Percentiles rank a stretch among this genome's conserved stretches.
phyloP scores from a whole-genome alignment of 306 rosid genomes.

The Prinsepia uniflora region DNA sequence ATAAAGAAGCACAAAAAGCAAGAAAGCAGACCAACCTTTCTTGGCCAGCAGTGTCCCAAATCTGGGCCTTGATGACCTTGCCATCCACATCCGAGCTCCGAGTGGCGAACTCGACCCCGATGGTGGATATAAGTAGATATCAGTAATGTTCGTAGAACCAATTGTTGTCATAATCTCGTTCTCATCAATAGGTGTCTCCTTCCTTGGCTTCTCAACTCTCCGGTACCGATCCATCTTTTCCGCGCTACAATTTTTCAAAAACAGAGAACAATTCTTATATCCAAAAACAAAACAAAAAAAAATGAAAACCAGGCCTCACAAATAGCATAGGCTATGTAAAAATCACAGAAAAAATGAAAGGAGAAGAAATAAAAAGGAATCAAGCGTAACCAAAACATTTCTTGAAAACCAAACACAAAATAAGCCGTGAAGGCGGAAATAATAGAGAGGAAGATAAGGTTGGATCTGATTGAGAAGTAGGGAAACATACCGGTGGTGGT shows the following conservation, averaged over 20 bases:
- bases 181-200: conserved; percentile 68
- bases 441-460: neutral
- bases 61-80: too few species aligned
- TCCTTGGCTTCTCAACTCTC: conserved; percentile 91
- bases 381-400: neutral
- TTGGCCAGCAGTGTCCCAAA: too few species aligned
- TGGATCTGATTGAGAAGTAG: conserved; percentile 18
- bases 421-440: neutral
- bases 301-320: neutral
- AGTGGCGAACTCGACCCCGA: too few species aligned
- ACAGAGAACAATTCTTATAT: neutral
- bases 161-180: conserved; percentile 44
- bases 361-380: neutral
- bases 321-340: neutral
- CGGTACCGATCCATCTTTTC: conserved; percentile 91
- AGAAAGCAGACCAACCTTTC: too few species aligned
- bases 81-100: too few species aligned
- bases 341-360: neutral
- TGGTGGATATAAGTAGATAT: conserved; percentile 54
- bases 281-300: neutral
- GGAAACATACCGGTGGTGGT: conserved; percentile 24
- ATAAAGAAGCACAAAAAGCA: neutral
- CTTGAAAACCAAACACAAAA: neutral
- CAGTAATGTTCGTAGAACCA: conserved; percentile 90
- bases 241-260: conserved; percentile 13